Percentiles rank a stretch among this genome's conserved stretches.
Evolutionary conservation across 1,139 yeast genomes (phyloP).

Genomic region (Kazachstania sp.): DNA sequence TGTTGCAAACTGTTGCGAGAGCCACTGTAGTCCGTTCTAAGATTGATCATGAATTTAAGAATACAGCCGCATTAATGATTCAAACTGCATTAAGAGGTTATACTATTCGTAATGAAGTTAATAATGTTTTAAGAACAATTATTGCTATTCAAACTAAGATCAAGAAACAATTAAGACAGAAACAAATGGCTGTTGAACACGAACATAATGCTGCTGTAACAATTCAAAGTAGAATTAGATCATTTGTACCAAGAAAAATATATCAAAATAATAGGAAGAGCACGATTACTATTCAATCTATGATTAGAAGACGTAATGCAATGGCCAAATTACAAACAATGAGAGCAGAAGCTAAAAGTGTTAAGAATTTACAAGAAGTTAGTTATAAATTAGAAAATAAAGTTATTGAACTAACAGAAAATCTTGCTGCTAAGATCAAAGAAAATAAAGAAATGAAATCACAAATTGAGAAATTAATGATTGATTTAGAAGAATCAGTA

Average conservation of each 20-base stretch:
- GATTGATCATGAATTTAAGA: conserved; percentile 51
- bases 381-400: conserved; percentile 90
- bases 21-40: conserved; percentile 56
- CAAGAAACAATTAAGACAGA: conserved; percentile 61
- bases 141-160: conserved; percentile 58
- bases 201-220: conserved; percentile 55
- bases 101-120: conserved; percentile 43
- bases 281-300: conserved; percentile 66
- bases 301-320: conserved; percentile 71
- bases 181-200: conserved; percentile 40
- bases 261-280: conserved; percentile 34
- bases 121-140: conserved; percentile 43
- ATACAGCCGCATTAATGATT: conserved; percentile 56
- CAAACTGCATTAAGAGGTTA: conserved; percentile 73
- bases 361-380: conserved; percentile 80
- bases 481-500: conserved; percentile 49
- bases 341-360: conserved; percentile 82
- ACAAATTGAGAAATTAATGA: conserved; percentile 53
- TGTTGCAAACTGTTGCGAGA: conserved; percentile 53
- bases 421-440: conserved; percentile 63
- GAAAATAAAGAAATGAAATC: conserved; percentile 67
- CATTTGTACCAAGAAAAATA: conserved; percentile 25
- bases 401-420: conserved; percentile 88
- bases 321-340: conserved; percentile 51
- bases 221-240: conserved; percentile 47